phyloP scores from a whole-genome alignment of 805 yeast species.

The Kuraishia molischiana region DNA sequence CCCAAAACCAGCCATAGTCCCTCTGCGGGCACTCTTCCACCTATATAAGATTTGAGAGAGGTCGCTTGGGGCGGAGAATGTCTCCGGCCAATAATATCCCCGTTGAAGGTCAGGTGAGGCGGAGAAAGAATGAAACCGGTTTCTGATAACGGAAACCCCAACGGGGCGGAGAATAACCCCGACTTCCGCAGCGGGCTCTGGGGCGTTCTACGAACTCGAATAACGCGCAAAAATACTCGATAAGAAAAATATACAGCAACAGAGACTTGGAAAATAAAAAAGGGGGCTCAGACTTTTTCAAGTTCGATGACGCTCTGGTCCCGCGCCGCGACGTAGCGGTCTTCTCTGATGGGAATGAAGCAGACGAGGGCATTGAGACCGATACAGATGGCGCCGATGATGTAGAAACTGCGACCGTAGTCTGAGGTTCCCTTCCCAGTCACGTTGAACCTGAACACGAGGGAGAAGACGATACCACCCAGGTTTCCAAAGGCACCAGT shows the following conservation, averaged over 20 bases:
- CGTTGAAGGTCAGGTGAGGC: too few species aligned
- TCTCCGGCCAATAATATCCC: too few species aligned
- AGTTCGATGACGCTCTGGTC: too few species aligned
- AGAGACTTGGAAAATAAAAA: neutral
- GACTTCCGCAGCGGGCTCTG: neutral
- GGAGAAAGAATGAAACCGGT: too few species aligned
- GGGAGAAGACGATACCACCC: conserved; percentile 24
- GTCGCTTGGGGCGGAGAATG: too few species aligned
- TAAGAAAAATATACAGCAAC: too few species aligned
- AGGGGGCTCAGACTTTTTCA: too few species aligned
- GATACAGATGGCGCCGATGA: conserved; percentile 20
- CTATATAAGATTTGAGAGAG: too few species aligned
- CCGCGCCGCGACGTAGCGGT: conserved; percentile 4
- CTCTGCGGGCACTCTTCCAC: too few species aligned
- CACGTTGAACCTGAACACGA: conserved; percentile 22
- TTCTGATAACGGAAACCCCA: too few species aligned
- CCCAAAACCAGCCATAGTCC: too few species aligned
- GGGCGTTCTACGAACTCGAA: neutral
- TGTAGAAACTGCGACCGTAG: conserved; percentile 21
- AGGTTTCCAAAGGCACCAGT: conserved; percentile 26
- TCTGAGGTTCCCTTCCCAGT: conserved; percentile 13
- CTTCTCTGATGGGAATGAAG: conserved; percentile 17
- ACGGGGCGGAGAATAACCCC: neutral
- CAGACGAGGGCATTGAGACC: conserved; percentile 13
- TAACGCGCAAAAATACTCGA: too few species aligned